A percentile compares a stretch with the other conserved stretches of the same genome.
Evolutionary conservation across 106 monocot genomes (phyloP).

Genomic region (Ottelia alismoides): DNA sequence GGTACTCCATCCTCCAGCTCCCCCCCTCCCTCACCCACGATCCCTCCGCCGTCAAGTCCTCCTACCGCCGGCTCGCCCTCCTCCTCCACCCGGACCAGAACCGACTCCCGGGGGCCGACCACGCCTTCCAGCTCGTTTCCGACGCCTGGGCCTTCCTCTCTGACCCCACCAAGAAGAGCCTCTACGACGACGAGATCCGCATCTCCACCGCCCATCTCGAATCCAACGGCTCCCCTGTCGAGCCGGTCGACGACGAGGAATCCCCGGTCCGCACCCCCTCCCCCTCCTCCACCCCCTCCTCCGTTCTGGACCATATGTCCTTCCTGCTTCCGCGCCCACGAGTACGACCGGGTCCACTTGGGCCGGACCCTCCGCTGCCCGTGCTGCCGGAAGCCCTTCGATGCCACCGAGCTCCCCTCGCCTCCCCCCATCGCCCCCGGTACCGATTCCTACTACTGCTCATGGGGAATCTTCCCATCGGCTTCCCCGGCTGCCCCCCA

Average conservation of each 20-base stretch:
- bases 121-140: constrained; percentile 27
- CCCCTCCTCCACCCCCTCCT: background rate
- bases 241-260: too few relatives aligned
- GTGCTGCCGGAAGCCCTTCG: background rate
- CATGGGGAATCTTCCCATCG: constrained; percentile 59
- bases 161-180: constrained; percentile 27
- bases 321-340: constrained; percentile 31
- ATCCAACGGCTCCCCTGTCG: background rate
- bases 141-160: constrained; percentile 38
- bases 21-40: constrained; percentile 1
- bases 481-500: constrained; percentile 3
- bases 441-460: constrained; percentile 46
- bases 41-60: constrained; percentile 3
- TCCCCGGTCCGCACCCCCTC: background rate
- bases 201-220: constrained; percentile 3
- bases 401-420: constrained; percentile 6
- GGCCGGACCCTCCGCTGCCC: constrained; percentile 24
- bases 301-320: constrained; percentile 52
- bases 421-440: constrained; percentile 42
- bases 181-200: constrained; percentile 34
- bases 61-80: constrained; percentile 42
- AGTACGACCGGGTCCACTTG: constrained; percentile 29
- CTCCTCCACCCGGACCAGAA: constrained; percentile 22
- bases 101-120: constrained; percentile 7
- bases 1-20: constrained; percentile 57